Conservation (phyloP, 2,329 filamentous ascomycete genomes). For the Paecilomyces variotii region DNA sequence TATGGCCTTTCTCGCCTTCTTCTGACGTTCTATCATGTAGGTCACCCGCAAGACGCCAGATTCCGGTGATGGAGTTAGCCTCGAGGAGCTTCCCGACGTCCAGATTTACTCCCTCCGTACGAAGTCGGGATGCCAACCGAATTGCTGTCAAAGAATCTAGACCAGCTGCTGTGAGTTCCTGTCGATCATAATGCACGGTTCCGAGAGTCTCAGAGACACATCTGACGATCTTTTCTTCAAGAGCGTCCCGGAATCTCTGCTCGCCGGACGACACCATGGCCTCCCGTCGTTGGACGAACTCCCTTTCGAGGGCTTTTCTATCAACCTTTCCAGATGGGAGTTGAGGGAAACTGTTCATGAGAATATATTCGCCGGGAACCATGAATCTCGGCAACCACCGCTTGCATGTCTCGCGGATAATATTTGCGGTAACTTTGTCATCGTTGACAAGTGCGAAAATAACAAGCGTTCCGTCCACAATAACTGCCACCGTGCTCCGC, state of each 20-base stretch:
- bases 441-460: conserved; percentile 59
- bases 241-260: conserved; percentile 14
- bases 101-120: conserved; percentile 47
- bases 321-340: conserved; percentile 81
- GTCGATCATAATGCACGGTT: conserved; percentile 25
- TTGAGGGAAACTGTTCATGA: conserved; percentile 59
- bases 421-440: conserved; percentile 26
- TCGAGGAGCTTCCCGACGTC: conserved; percentile 56
- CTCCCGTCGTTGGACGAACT: conserved; percentile 38
- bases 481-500: conserved; percentile 57
- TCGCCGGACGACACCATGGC: conserved; percentile 5
- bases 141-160: conserved; percentile 61
- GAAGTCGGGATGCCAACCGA: conserved; percentile 56
- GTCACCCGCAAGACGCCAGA: conserved; percentile 25
- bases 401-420: conserved; percentile 53
- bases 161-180: conserved; percentile 47
- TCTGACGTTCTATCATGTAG: conserved; percentile 9
- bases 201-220: conserved; percentile 38
- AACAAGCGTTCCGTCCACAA: conserved; percentile 62
- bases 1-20: conserved; percentile 1
- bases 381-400: conserved; percentile 76
- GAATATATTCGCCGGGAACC: conserved; percentile 66
- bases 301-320: conserved; percentile 52
- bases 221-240: conserved; percentile 28
- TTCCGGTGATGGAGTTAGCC: conserved; percentile 39